Base-by-base conservation (phyloP, 73 alveolate genomes). In the Breviolum minutum region DNA sequence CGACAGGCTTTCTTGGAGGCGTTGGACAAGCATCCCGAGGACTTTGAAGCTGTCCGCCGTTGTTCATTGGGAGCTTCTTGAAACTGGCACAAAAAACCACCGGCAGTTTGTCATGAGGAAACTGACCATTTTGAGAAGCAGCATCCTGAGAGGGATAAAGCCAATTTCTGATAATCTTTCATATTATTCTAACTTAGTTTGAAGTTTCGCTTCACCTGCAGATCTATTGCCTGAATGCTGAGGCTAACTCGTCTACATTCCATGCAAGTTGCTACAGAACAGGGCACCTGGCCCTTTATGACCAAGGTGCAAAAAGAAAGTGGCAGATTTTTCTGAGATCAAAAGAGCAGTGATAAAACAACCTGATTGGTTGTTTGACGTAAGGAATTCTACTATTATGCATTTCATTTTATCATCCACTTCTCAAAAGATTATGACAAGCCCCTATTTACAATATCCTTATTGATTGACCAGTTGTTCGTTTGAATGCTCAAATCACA, bases 231-330 rank as follows among this genome's bases (percentile, higher is more conserved):
- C 54, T 2, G 54, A 17, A 11, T 7, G 85, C 62, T 73, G 24
- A 91, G 97, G 97, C 79, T 91, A 26, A 91, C 97, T 22, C 81
- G 97, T 22, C 97, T 91, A n/a, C 97, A 74, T 68, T 87, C 89
- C 40, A 66, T 29, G 19, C 30, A 32, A 61, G 89, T 91, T 62
- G 97, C 97, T n/a, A 26, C 85, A 16, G 97, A 91, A 48, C 82
- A n/a, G 89, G 97, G 97, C 27, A 91, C 97, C 24, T 91, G 88
- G 89, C 87, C 87, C 89, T 91, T 91, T 27, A 87, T 91, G 24
- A 19, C 97, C n/a, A 91, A 91, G 95, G 95, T 81, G 63, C 61
- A 6, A 71, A 60, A 61, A 29, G 88, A 8, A 20, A 12, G 20
- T 69, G 80, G 80, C 27, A 24, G 82, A 26, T 24, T 71, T 27